Base-by-base conservation (phyloP, 1,139 yeast species). In the Yamadazyma atlantica region DNA sequence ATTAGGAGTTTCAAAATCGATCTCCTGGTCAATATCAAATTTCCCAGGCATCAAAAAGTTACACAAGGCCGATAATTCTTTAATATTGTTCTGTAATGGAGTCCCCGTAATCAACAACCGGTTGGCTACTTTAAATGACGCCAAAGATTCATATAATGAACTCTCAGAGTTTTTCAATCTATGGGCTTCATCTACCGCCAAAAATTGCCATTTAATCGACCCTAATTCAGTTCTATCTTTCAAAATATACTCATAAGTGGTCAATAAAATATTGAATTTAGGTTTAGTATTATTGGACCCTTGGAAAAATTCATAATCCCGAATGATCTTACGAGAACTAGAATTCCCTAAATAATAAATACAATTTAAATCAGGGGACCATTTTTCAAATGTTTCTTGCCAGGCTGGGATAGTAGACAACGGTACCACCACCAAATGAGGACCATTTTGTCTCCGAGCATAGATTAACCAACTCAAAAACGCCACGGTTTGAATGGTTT, bases 111-210 rank as follows among this genome's bases (percentile, higher is more conserved):
- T 94, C 45, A 94, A 74, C 42, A 94, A 67, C 49, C 97, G 73
- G 60, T 94, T 92, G 4, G 83, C 75, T 12, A 85, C 94, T 51
- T 81, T 85, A 64, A 94, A 89, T 50, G 85, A 86, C 49, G 73
- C 77, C 43, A 94, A 73, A 1, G 96, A 83, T 56, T 90, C 97
- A 56, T 92, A 92, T 34, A 94, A 67, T 0, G 97, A 90, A 25
- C 95, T 84, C 58, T 90, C 97, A 0, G 96, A 86, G 56, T 94
- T 94, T 53, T 94, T 94, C 55, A 94, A 73, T 55, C 98, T 77
- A 65, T 94, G 99, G 3, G 98, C 99, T 65, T 94, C 99, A 62
- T 94, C 99, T 28, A 94, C 97, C 2, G 98, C 98, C 53, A 94
- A 64, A 55, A 85, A 94, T 58, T 92, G 97, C 99, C 99, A 92